These are phyloP conservation scores for Linnemannia exigua DNA, from an alignment of 192 early-diverging fungal species.

Conservation along the genomic window DNA sequence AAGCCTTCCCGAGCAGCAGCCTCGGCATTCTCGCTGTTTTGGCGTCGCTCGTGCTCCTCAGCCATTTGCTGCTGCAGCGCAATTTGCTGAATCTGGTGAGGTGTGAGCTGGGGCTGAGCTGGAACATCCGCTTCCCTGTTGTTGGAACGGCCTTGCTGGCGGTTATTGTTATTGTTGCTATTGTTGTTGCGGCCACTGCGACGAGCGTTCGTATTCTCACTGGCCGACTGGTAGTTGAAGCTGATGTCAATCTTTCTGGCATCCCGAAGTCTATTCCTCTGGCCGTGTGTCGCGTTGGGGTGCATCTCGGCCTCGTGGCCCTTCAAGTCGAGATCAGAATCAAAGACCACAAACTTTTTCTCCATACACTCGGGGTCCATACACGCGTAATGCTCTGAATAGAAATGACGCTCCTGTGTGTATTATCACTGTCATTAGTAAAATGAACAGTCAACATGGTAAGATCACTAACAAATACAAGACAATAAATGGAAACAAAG, in stretches of 20 bases:
- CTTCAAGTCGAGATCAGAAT: slow-evolving; percentile 90
- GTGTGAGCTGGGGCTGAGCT: slow-evolving; percentile 43
- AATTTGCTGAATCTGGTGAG: slow-evolving; percentile 53
- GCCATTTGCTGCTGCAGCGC: slow-evolving; percentile 49
- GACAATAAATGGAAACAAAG: background rate
- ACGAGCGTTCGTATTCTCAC: slow-evolving; percentile 23
- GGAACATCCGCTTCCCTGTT: slow-evolving; percentile 7
- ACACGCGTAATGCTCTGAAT: slow-evolving; percentile 86
- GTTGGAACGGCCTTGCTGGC: slow-evolving; percentile 25
- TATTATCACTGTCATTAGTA: background rate
- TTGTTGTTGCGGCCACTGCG: slow-evolving; percentile 22
- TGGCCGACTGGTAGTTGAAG: slow-evolving; percentile 29
- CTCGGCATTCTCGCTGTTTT: slow-evolving; percentile 21
- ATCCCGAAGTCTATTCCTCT: slow-evolving; percentile 37
- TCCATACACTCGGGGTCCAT: slow-evolving; percentile 85
- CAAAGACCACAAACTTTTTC: slow-evolving; percentile 97
- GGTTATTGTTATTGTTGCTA: slow-evolving; percentile 22
- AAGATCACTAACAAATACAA: background rate
- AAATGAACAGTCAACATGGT: background rate
- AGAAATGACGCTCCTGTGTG: slow-evolving; percentile 80
- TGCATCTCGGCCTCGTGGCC: slow-evolving; percentile 81
- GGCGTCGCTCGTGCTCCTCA: slow-evolving; percentile 40
- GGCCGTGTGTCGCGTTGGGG: slow-evolving; percentile 39
- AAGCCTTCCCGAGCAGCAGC: slow-evolving; percentile 13
- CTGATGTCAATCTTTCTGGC: slow-evolving; percentile 39